phyloP scores from a whole-genome alignment of 2,329 filamentous ascomycete genomes.

The Trichoderma afroharzianum region DNA sequence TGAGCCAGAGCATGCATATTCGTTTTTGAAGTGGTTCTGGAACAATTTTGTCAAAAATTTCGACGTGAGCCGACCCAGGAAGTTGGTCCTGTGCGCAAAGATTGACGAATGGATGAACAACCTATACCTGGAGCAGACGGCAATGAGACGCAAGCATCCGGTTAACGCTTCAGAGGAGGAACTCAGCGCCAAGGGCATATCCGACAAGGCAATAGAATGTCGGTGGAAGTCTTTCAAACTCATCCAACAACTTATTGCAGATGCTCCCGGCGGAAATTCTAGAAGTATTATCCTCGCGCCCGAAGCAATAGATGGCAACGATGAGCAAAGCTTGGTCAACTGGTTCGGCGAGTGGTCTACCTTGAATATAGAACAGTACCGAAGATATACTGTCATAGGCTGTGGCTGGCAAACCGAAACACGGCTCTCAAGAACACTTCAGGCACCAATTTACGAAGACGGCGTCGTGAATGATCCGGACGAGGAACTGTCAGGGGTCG shows the following conservation, averaged over 20 bases:
- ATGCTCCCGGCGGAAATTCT: conserved; percentile 17
- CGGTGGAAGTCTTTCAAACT: conserved; percentile 25
- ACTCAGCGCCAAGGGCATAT: neutral
- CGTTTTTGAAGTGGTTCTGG: conserved; percentile 37
- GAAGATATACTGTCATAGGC: conserved; percentile 55
- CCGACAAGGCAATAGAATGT: conserved; percentile 20
- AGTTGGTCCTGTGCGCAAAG: conserved; percentile 30
- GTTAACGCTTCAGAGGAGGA: neutral
- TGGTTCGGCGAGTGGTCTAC: conserved; percentile 61
- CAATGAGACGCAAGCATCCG: neutral
- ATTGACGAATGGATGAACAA: conserved; percentile 31
- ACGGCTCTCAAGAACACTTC: conserved; percentile 26
- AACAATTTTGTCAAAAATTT: conserved; percentile 22
- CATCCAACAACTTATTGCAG: conserved; percentile 21
- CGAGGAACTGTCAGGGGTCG: conserved; percentile 14
- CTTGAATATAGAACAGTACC: conserved; percentile 46
- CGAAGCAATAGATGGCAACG: conserved; percentile 49
- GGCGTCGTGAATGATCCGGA: conserved; percentile 39
- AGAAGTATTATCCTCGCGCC: conserved; percentile 45
- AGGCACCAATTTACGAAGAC: conserved; percentile 30
- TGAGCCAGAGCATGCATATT: conserved; percentile 33
- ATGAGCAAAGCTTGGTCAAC: conserved; percentile 60
- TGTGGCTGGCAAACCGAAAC: conserved; percentile 30
- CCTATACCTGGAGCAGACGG: conserved; percentile 20
- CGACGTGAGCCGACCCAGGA: conserved; percentile 20